These are phyloP conservation scores for Citeromyces nyonsensis DNA, from an alignment of 805 yeast species.

Conservation along the genomic window DNA sequence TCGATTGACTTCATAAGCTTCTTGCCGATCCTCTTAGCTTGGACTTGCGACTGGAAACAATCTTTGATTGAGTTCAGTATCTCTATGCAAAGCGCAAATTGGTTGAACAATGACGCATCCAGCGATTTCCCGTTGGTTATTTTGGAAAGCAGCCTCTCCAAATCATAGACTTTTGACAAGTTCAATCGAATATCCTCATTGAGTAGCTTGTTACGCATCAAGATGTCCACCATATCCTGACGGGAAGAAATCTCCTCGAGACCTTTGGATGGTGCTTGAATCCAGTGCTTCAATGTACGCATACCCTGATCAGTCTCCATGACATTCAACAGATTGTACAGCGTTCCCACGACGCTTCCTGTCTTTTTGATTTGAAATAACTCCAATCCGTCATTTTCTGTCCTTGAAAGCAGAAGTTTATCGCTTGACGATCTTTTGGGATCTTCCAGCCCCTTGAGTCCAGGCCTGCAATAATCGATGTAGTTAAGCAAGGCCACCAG, in stretches of 20 bases:
- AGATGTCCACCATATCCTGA: slow-evolving; percentile 30
- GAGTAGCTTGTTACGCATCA: slow-evolving; percentile 15
- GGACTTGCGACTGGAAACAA: too few species aligned
- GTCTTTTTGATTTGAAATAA: slow-evolving; percentile 43
- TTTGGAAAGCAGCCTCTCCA: slow-evolving; percentile 44
- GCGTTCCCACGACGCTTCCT: slow-evolving; percentile 46
- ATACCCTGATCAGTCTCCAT: slow-evolving; percentile 79
- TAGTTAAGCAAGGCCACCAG: slow-evolving; percentile 53
- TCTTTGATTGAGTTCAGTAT: too few species aligned
- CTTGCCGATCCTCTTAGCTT: too few species aligned
- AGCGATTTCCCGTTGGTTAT: slow-evolving; percentile 21
- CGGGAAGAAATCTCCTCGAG: slow-evolving; percentile 37
- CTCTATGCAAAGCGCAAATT: too few species aligned
- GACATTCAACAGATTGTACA: slow-evolving; percentile 51
- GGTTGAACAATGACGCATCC: too few species aligned
- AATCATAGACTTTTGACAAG: slow-evolving; percentile 34
- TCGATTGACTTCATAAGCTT: too few species aligned
- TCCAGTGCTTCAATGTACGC: slow-evolving; percentile 66
- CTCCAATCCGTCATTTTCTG: slow-evolving; percentile 36
- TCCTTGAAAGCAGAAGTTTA: slow-evolving; percentile 24
- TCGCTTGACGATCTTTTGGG: slow-evolving; percentile 45
- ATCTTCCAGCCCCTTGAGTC: slow-evolving; percentile 40
- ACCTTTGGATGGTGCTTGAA: slow-evolving; percentile 63
- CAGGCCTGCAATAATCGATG: slow-evolving; percentile 60
- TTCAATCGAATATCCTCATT: slow-evolving; percentile 16